Conservation (phyloP, 2,329 filamentous ascomycete species). For the Graphilbum ipis-grandicollis region DNA sequence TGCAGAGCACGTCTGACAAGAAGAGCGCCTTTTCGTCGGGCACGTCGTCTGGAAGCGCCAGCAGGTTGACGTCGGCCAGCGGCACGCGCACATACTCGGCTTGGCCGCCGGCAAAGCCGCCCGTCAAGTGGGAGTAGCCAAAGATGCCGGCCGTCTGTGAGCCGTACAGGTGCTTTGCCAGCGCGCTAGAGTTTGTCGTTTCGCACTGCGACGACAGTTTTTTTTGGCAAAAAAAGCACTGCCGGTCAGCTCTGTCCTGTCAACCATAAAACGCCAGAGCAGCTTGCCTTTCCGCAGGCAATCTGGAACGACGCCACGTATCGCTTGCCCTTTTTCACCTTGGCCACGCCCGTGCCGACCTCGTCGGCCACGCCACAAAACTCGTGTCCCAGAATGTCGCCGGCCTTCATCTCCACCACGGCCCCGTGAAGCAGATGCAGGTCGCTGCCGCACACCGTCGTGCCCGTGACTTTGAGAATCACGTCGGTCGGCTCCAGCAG, state of each 20-base stretch:
- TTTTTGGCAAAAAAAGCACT: constrained; percentile 63
- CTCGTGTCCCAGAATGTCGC: constrained; percentile 50
- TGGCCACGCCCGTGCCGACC: constrained; percentile 35
- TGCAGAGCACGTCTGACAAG: constrained; percentile 64
- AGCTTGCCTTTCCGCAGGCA: constrained; percentile 35
- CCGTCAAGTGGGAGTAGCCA: constrained; percentile 63
- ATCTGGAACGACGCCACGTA: constrained; percentile 84
- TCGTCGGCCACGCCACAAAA: constrained; percentile 39
- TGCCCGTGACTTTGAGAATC: constrained; percentile 60
- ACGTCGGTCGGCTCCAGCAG: constrained; percentile 60
- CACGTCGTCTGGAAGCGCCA: constrained; percentile 61
- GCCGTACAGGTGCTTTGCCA: constrained; percentile 62
- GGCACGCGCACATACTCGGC: constrained; percentile 77
- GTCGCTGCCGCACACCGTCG: constrained; percentile 40
- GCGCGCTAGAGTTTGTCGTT: constrained; percentile 57
- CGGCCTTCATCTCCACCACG: constrained; percentile 41
- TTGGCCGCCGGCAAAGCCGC: constrained; percentile 76
- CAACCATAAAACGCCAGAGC: too few relatives aligned
- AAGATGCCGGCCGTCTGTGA: constrained; percentile 58
- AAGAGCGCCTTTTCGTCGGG: constrained; percentile 72
- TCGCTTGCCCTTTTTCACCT: constrained; percentile 41
- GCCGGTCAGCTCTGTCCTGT: background rate
- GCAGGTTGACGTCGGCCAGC: constrained; percentile 61
- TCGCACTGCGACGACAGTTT: constrained; percentile 69
- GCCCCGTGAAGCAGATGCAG: constrained; percentile 37